Evolutionary conservation across 768 basidiomycete species (phyloP).

Genomic region (Gloeostereum incarnatum): DNA sequence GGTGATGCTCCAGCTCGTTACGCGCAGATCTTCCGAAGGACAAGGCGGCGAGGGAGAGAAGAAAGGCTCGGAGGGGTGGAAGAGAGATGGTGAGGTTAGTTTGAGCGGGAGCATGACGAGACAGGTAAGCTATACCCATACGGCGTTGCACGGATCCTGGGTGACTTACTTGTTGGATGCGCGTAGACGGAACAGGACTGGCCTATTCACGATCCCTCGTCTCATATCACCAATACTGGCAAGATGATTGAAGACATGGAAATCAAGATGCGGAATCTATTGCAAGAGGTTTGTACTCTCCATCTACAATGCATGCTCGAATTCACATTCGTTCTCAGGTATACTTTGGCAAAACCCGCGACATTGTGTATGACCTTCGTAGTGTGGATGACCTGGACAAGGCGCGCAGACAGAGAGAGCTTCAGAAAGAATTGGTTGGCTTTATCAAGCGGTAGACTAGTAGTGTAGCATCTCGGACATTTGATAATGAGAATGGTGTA

Average conservation of each 20-base stretch:
- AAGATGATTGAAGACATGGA: conserved; percentile 98
- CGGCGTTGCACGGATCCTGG: not conserved
- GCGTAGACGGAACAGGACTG: conserved; percentile 87
- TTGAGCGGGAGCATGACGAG: conserved; percentile 97
- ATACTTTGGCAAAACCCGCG: conserved; percentile 94
- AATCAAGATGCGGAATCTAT: conserved; percentile 94
- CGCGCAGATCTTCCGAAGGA: conserved; percentile 29
- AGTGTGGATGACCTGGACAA: conserved; percentile 82
- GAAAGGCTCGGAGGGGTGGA: conserved; percentile 34
- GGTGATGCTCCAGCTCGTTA: conserved; percentile 87
- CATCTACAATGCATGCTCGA: not conserved
- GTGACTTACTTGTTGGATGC: not conserved
- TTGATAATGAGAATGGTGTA: not conserved
- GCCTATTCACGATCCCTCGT: conserved; percentile 66
- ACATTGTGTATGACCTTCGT: conserved; percentile 88
- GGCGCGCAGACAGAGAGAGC: conserved; percentile 67
- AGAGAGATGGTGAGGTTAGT: conserved; percentile 66
- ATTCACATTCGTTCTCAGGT: conserved; percentile 35
- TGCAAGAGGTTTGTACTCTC: conserved; percentile 60
- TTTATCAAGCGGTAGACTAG: conserved; percentile 62
- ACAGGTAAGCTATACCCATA: conserved; percentile 49
- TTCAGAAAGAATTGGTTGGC: conserved; percentile 87
- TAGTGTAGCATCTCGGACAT: not conserved
- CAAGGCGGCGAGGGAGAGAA: conserved; percentile 20
- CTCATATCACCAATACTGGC: conserved; percentile 92